Conservation (phyloP, 2,329 filamentous ascomycete genomes). For the Drechslera avenae region DNA sequence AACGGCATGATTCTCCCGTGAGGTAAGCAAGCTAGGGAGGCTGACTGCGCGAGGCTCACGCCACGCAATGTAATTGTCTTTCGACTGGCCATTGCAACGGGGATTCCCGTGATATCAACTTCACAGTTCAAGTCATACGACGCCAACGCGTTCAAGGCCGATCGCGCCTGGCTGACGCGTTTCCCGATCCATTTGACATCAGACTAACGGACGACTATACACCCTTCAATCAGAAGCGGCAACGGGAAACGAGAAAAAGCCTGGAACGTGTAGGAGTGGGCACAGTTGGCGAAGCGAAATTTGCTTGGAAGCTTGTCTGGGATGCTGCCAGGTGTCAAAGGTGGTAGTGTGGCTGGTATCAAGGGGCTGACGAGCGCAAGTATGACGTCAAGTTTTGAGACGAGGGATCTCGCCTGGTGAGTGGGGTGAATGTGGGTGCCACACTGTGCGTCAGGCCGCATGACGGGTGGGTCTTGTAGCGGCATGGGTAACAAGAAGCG, state of each 20-base stretch:
- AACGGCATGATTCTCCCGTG: background rate
- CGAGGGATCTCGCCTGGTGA: slow-evolving; percentile 22
- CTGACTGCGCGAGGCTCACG: background rate
- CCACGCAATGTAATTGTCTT: background rate
- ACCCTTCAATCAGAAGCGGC: slow-evolving; percentile 7
- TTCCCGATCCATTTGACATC: slow-evolving; percentile 7
- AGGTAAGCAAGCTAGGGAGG: background rate
- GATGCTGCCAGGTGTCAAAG: background rate
- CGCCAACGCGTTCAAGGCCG: slow-evolving; percentile 11
- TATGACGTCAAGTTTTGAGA: slow-evolving; percentile 42
- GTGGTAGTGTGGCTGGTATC: slow-evolving; percentile 1
- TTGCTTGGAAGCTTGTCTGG: background rate
- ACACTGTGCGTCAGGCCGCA: slow-evolving; percentile 48
- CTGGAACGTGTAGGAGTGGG: slow-evolving; percentile 8
- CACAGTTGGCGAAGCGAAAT: background rate
- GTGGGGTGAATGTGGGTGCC: slow-evolving; percentile 35
- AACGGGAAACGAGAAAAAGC: slow-evolving; percentile 3
- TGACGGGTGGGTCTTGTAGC: slow-evolving; percentile 42
- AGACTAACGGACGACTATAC: background rate
- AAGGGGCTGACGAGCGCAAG: slow-evolving; percentile 21
- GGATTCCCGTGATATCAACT: background rate
- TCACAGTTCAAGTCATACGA: background rate
- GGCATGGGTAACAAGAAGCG: slow-evolving; percentile 39
- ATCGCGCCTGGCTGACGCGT: slow-evolving; percentile 10
- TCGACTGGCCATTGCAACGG: background rate